A percentile compares a stretch with the other conserved stretches of the same genome.
Evolutionary conservation across 768 basidiomycete species (phyloP).

Genomic region (Xanthoconium purpureum): DNA sequence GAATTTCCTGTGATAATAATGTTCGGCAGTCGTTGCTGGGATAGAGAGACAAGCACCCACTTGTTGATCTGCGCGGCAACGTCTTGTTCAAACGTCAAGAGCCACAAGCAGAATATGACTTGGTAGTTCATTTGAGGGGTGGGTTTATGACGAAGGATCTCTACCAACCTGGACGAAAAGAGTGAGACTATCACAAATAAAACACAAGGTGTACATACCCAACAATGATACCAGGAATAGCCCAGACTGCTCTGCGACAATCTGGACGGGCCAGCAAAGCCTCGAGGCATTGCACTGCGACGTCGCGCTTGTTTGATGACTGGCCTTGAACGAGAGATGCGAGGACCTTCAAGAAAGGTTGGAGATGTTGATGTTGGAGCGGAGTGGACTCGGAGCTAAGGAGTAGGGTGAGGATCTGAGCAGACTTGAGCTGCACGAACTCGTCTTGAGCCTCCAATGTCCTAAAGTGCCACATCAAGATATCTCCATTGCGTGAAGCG

Average conservation of each 20-base stretch:
- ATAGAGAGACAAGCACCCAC: constrained; percentile 40
- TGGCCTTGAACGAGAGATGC: constrained; percentile 59
- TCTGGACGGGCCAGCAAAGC: constrained; percentile 78
- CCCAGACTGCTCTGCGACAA: constrained; percentile 80
- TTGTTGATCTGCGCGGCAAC: constrained; percentile 85
- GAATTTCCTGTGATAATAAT: constrained; percentile 59
- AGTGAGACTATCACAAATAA: neutral
- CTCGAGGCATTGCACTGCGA: constrained; percentile 89
- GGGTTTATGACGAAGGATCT: constrained; percentile 76
- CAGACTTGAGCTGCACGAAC: constrained; percentile 88
- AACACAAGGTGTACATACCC: constrained; percentile 45
- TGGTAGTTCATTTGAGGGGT: constrained; percentile 96
- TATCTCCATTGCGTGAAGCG: neutral
- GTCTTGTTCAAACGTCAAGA: constrained; percentile 85
- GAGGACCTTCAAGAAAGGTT: constrained; percentile 58
- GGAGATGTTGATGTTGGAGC: constrained; percentile 50
- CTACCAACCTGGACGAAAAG: constrained; percentile 59
- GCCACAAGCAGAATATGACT: constrained; percentile 89
- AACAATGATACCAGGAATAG: constrained; percentile 58
- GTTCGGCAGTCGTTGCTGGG: neutral
- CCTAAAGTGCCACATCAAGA: constrained; percentile 39
- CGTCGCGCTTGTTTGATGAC: constrained; percentile 71
- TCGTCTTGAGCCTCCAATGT: constrained; percentile 86
- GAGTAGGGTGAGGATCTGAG: constrained; percentile 84
- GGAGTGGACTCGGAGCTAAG: constrained; percentile 58